Evolutionary conservation across 176 grass and related monocot genomes (phyloP).

Genomic region (Tillandsia leiboldiana): DNA sequence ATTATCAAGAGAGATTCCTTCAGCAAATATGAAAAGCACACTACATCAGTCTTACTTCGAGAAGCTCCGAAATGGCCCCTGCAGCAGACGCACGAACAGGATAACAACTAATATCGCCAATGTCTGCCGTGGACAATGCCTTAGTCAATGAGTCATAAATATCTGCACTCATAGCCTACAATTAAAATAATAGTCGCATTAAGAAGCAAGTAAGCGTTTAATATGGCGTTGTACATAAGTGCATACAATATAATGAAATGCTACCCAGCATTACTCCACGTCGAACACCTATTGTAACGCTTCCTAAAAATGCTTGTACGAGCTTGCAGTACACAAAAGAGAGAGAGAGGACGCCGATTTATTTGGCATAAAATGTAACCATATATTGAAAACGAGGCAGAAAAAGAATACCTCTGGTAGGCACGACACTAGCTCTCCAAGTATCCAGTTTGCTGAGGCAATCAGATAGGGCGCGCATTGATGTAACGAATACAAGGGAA

Average conservation of each 20-base stretch:
- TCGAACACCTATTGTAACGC: too few species aligned
- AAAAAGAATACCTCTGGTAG: constrained; percentile 54
- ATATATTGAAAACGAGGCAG: background rate
- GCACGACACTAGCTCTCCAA: constrained; percentile 58
- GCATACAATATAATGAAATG: too few species aligned
- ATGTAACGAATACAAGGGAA: constrained; percentile 66
- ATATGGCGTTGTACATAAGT: background rate
- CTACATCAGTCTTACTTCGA: constrained; percentile 44
- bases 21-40: constrained; percentile 1
- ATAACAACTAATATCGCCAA: constrained; percentile 56
- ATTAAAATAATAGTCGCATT: constrained; percentile 27
- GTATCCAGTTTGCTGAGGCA: constrained; percentile 82
- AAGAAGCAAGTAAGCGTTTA: constrained; percentile 12
- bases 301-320: background rate
- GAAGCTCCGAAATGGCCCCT: constrained; percentile 67
- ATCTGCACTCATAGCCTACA: constrained; percentile 54
- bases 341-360: too few species aligned
- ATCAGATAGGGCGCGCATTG: constrained; percentile 59
- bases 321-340: too few species aligned
- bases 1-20: background rate
- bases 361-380: background rate
- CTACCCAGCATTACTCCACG: too few species aligned
- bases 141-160: constrained; percentile 72
- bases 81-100: constrained; percentile 70
- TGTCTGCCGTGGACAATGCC: constrained; percentile 37